A percentile compares a stretch with the other conserved stretches of the same genome.
These are phyloP conservation scores for Sporothrix globosa DNA, from an alignment of 2,329 filamentous ascomycete genomes.

Conservation along the genomic window DNA sequence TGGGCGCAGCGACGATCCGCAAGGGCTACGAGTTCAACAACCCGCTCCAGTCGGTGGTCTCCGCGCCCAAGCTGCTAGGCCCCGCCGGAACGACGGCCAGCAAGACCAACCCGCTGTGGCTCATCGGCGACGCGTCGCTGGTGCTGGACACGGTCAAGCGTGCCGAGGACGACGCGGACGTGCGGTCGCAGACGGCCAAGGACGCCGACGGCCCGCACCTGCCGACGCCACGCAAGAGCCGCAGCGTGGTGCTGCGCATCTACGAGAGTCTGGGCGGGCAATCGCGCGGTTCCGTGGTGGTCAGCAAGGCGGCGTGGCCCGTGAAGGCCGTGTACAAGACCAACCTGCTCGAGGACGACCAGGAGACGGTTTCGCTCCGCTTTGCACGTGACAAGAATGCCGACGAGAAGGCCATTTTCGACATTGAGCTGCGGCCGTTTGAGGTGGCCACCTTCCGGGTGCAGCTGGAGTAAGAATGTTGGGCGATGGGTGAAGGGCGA, in stretches of 20 bases:
- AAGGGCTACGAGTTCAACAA: constrained; percentile 70
- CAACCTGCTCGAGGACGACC: constrained; percentile 87
- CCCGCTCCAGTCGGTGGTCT: constrained; percentile 50
- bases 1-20: constrained; percentile 61
- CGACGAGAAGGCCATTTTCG: constrained; percentile 48
- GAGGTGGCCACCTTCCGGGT: constrained; percentile 75
- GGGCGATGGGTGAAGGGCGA: not conserved
- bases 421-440: constrained; percentile 73
- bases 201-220: constrained; percentile 36
- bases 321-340: constrained; percentile 80
- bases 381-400: constrained; percentile 42
- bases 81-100: constrained; percentile 43
- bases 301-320: constrained; percentile 66
- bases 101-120: constrained; percentile 57
- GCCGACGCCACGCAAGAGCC: constrained; percentile 68
- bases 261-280: constrained; percentile 89
- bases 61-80: not conserved
- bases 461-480: constrained; percentile 32
- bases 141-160: constrained; percentile 90
- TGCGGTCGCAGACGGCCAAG: constrained; percentile 58
- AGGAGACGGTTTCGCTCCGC: constrained; percentile 62
- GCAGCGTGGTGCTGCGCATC: constrained; percentile 79
- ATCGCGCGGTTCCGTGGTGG: constrained; percentile 60
- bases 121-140: constrained; percentile 69
- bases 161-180: constrained; percentile 82